These are phyloP conservation scores for Globisporangium yorkense DNA, from an alignment of 352 stramenopile genomes.

Conservation along the genomic window DNA sequence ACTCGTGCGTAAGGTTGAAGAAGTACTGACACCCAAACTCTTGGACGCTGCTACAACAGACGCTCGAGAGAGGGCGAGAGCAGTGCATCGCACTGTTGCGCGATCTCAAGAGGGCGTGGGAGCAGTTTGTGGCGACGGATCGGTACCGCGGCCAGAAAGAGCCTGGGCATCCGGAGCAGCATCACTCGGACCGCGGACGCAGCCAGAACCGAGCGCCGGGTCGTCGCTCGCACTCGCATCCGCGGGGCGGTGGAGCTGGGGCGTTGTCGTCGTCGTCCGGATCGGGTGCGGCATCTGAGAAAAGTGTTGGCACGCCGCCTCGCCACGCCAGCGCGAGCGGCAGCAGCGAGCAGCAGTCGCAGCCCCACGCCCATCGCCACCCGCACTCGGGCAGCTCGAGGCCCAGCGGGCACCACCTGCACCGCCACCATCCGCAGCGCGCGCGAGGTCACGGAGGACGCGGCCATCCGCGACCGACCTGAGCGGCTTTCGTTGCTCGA, in stretches of 20 bases:
- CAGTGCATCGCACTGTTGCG: conserved; percentile 12
- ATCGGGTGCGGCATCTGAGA: not conserved
- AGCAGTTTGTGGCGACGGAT: conserved; percentile 15
- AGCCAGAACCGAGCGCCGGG: conserved; percentile 7
- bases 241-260: not conserved
- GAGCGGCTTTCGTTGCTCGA: not conserved
- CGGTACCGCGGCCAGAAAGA: not conserved
- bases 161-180: not conserved
- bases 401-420: conserved; percentile 8
- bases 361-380: not conserved
- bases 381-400: conserved; percentile 1
- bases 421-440: conserved; percentile 12
- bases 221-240: conserved; percentile 1
- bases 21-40: not conserved
- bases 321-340: not conserved
- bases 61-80: conserved; percentile 13
- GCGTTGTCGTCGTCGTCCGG: not conserved
- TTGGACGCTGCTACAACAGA: not conserved
- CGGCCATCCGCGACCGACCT: not conserved
- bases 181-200: conserved; percentile 5
- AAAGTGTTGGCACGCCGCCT: not conserved
- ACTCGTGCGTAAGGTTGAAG: not conserved
- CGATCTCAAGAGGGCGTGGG: conserved; percentile 16
- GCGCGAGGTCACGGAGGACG: not conserved
- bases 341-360: not conserved